Percentiles rank a stretch among this genome's conserved stretches.
phyloP scores from a whole-genome alignment of 176 grass and related monocot genomes.

The Juncus effusus region DNA sequence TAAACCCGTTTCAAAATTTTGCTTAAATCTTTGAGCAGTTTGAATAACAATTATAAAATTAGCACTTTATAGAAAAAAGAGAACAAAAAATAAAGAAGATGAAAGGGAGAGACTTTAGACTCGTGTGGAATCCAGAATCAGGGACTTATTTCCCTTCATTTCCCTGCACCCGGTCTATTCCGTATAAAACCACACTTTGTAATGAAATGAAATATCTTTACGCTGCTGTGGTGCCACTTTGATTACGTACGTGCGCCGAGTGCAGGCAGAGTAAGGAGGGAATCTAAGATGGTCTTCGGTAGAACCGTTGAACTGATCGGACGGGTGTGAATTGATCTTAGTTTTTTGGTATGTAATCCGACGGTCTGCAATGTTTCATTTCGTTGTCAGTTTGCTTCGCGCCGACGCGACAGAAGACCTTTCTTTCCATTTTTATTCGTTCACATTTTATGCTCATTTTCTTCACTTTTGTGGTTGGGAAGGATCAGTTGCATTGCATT shows the following conservation, averaged over 20 bases:
- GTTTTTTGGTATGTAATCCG: constrained; percentile 1
- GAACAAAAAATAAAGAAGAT: no score
- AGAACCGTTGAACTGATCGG: constrained; percentile 1
- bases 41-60: background rate
- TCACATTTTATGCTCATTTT: background rate
- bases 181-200: background rate
- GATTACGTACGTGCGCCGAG: background rate
- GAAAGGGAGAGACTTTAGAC: background rate
- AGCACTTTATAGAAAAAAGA: background rate
- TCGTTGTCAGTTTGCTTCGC: background rate
- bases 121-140: constrained; percentile 10
- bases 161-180: background rate
- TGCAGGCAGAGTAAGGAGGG: background rate
- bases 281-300: background rate
- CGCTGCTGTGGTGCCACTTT: no score
- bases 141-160: background rate
- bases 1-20: background rate
- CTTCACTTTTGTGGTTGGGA: background rate
- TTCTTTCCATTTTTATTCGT: background rate
- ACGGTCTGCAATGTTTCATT: background rate
- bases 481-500: no score
- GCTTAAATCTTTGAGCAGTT: background rate
- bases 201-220: no score
- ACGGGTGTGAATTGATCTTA: background rate
- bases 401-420: background rate